These are phyloP conservation scores for Diaporthe helianthi DNA, from an alignment of 2,329 filamentous ascomycete genomes.

Conservation along the genomic window DNA sequence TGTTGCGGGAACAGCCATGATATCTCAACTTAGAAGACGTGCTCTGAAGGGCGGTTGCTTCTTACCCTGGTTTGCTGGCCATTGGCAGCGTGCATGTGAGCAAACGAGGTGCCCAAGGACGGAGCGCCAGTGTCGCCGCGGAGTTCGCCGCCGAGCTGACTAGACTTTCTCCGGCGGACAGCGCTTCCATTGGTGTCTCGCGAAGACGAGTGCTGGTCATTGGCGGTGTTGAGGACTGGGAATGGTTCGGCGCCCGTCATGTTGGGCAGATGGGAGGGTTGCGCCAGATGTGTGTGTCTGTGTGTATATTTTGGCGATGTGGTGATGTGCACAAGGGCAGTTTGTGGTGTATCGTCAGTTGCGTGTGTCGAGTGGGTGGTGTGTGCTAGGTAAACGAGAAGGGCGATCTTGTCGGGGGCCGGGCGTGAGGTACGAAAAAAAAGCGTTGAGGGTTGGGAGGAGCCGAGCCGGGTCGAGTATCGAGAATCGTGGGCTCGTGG, in stretches of 20 bases:
- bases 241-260: slow-evolving; percentile 62
- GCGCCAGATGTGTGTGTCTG: not conserved
- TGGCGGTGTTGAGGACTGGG: slow-evolving; percentile 59
- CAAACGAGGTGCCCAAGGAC: slow-evolving; percentile 59
- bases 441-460: not conserved
- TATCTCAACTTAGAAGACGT: no score
- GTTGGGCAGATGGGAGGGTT: slow-evolving; percentile 34
- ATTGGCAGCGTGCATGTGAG: slow-evolving; percentile 48
- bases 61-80: slow-evolving; percentile 29
- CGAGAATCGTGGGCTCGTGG: slow-evolving; percentile 4
- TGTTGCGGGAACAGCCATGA: no score
- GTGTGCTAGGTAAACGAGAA: not conserved
- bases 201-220: slow-evolving; percentile 53
- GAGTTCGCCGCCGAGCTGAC: slow-evolving; percentile 59
- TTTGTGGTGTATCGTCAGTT: not conserved
- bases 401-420: not conserved
- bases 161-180: slow-evolving; percentile 61
- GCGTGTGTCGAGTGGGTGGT: not conserved
- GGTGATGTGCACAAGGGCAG: not conserved
- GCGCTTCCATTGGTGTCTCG: slow-evolving; percentile 44
- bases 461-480: not conserved
- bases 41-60: not conserved
- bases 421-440: not conserved
- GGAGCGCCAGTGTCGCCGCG: slow-evolving; percentile 64
- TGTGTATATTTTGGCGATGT: not conserved